A percentile compares a stretch with the other conserved stretches of the same genome.
Conservation (phyloP, 1,284 basidiomycete species). For the Cutaneotrichosporon spelunceum region DNA sequence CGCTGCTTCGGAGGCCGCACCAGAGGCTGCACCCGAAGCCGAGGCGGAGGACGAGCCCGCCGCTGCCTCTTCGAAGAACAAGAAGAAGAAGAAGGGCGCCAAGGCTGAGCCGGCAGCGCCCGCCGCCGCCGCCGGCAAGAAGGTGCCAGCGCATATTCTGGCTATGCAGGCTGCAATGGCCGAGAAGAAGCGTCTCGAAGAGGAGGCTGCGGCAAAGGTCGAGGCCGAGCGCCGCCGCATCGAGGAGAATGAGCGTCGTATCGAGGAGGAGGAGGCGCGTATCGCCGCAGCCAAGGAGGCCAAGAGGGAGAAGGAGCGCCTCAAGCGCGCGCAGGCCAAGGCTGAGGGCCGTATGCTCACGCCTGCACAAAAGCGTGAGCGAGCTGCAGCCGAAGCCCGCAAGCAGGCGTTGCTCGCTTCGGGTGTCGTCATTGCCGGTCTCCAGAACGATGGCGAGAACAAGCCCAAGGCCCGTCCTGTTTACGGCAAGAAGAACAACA, state of each 20-base stretch:
- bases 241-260: conserved; percentile 76
- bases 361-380: conserved; percentile 95
- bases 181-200: conserved; percentile 79
- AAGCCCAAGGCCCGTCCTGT: conserved; percentile 54
- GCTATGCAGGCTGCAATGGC: conserved; percentile 76
- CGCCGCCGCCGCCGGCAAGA: conserved; percentile 56
- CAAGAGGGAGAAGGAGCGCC: conserved; percentile 88
- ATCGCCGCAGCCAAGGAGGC: conserved; percentile 79
- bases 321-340: conserved; percentile 65
- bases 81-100: conserved; percentile 84
- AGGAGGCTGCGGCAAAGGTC: conserved; percentile 64
- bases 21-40: conserved; percentile 47
- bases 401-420: conserved; percentile 81
- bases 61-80: conserved; percentile 60
- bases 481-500: conserved; percentile 67
- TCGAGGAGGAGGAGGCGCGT: conserved; percentile 69
- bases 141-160: conserved; percentile 66
- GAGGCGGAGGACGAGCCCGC: conserved; percentile 59
- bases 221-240: conserved; percentile 65
- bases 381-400: conserved; percentile 82
- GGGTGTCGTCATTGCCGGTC: conserved; percentile 84
- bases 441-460: conserved; percentile 56
- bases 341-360: conserved; percentile 88
- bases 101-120: conserved; percentile 56
- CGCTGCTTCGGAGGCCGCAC: conserved; percentile 32